Percentiles rank a stretch among this genome's conserved stretches.
Conservation (phyloP, 176 grass and related monocot genomes). For the Puccinellia tenuiflora region DNA sequence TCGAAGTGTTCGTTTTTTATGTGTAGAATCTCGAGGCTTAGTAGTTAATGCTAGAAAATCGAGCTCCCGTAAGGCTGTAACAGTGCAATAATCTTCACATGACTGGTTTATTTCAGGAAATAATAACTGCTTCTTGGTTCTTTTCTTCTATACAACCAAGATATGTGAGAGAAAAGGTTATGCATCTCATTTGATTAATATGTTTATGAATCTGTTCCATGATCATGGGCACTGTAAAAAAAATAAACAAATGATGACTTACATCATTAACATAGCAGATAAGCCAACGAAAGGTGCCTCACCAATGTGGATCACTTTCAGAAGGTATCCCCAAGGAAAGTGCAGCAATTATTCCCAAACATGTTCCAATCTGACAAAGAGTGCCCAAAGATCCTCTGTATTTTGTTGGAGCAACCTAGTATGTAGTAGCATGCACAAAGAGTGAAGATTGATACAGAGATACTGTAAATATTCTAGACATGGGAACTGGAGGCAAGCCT, state of each 20-base stretch:
- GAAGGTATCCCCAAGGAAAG: constrained; percentile 91
- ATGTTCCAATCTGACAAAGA: constrained; percentile 92
- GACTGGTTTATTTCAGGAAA: neutral
- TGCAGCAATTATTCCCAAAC: constrained; percentile 91
- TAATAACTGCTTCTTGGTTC: neutral
- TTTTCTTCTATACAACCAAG: neutral
- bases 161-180: neutral
- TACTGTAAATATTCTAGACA: neutral
- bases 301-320: constrained; percentile 98
- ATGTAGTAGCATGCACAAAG: constrained; percentile 22
- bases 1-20: neutral
- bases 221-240: neutral
- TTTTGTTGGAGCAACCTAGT: constrained; percentile 92
- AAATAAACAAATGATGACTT: constrained; percentile 37
- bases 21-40: neutral
- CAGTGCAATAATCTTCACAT: neutral
- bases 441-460: neutral
- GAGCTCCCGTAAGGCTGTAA: neutral
- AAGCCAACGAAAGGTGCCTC: constrained; percentile 44
- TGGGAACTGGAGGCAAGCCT: neutral
- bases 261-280: constrained; percentile 41
- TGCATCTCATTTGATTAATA: neutral
- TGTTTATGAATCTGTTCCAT: constrained; percentile 5
- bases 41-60: neutral
- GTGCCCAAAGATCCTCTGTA: constrained; percentile 81